Evolutionary conservation across 345 rosid species (phyloP).

Genomic region (Eucalyptus albens): DNA sequence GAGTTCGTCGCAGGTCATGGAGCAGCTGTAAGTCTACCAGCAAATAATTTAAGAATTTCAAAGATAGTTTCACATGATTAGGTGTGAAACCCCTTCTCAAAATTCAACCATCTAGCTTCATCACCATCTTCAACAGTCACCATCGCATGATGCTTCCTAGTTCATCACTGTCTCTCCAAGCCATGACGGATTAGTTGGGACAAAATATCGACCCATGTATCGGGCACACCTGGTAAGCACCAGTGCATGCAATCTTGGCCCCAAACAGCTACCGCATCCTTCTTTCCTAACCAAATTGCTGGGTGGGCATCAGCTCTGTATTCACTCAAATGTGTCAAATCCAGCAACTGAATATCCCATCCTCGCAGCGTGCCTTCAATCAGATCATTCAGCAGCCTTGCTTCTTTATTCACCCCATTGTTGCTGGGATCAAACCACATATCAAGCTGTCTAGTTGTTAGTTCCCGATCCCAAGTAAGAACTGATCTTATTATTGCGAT

Average conservation of each 20-base stretch:
- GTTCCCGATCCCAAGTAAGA: background rate
- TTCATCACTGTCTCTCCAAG: background rate
- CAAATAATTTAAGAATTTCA: background rate
- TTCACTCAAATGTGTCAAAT: slow-evolving; percentile 72
- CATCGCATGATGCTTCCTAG: background rate
- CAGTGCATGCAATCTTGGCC: slow-evolving; percentile 99
- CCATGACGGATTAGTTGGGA: slow-evolving; percentile 30
- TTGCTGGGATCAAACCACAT: slow-evolving; percentile 89
- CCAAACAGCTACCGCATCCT: slow-evolving; percentile 77
- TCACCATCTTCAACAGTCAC: background rate
- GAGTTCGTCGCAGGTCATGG: background rate
- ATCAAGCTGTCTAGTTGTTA: slow-evolving; percentile 71
- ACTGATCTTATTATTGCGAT: background rate
- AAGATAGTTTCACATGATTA: background rate
- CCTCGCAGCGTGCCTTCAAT: slow-evolving; percentile 30
- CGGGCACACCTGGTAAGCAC: slow-evolving; percentile 97
- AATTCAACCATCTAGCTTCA: background rate
- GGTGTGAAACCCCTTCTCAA: background rate
- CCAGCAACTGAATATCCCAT: slow-evolving; percentile 45
- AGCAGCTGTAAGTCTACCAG: background rate
- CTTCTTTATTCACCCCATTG: slow-evolving; percentile 85
- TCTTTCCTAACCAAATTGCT: slow-evolving; percentile 91
- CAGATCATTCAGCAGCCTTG: slow-evolving; percentile 47
- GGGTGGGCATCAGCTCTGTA: slow-evolving; percentile 95
- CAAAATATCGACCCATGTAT: slow-evolving; percentile 86